Evolutionary conservation across 2,329 filamentous ascomycete genomes (phyloP), one percentile per base, ranked within the genome.

Genomic region (Penicillium sclerotiorum): DNA sequence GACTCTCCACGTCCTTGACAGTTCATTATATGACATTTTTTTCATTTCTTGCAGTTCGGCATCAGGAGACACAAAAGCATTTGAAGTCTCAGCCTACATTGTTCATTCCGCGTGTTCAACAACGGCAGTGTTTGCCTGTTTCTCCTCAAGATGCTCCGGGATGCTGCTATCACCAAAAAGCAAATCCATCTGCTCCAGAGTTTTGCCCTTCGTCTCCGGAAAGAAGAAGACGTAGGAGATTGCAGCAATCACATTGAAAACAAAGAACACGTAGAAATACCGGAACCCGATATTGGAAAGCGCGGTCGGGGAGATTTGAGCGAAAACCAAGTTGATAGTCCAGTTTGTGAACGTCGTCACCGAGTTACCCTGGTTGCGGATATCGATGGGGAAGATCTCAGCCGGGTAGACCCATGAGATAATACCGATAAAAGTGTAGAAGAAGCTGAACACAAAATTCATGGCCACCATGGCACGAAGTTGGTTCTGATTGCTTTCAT

Each of bases 391-490:
- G 42, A 68, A 62, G 30, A 57, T 18, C 53, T 63, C 51, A 41
- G 55, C 49, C 25, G 51, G 49, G 23, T 57, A 50, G 1, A 64
- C 58, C 72, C 72, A 76, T n/a, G 66, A 71, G 15, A 79, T 76
- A 50, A 74, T 66, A 1, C 73, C 73, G 1, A 72, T 60, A 2
- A 66, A 64, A 1, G 72, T 75, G 52, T 72, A 76, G 59, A 75
- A 75, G 43, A 76, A 59, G 5, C 66, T 69, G 55, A 76, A 76
- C 27, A 75, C 64, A 33, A 76, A 75, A 58, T 74, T 74, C 72
- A 75, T 75, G 38, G 73, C 70, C 3, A 77, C 72, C 64, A 73
- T 72, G 15, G 72, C 69, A 8, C 73, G 69, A 11, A 75, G 63
- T 13, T 71, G 67, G 37, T 71, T 65, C 18, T 28, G 52, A 28